A percentile compares a stretch with the other conserved stretches of the same genome.
Evolutionary conservation across 2,329 filamentous ascomycete species (phyloP).

Genomic region (Diaporthe sp.): DNA sequence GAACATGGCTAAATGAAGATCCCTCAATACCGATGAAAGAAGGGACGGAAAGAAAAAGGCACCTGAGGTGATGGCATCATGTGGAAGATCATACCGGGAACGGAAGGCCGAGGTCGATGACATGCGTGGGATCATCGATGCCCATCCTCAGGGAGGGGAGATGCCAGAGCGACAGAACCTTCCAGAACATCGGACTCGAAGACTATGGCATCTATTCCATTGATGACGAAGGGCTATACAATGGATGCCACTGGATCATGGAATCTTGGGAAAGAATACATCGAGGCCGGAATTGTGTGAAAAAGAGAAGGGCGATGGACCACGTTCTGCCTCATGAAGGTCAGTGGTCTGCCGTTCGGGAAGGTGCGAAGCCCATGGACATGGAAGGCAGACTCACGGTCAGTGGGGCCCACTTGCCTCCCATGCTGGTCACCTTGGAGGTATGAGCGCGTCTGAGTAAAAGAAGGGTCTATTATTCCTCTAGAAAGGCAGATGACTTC

Average conservation of each 20-base stretch:
- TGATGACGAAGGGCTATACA: neutral
- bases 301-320: neutral
- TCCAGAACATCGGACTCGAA: neutral
- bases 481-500: neutral
- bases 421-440: neutral
- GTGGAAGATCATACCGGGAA: neutral
- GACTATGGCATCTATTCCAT: neutral
- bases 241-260: neutral
- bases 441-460: neutral
- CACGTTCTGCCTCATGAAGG: conserved; percentile 1
- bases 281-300: neutral
- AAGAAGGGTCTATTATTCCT: neutral
- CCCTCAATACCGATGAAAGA: conserved; percentile 24
- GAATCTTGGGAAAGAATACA: neutral
- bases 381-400: neutral
- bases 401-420: neutral
- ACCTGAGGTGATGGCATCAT: too few relatives aligned
- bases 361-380: neutral
- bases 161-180: conserved; percentile 2
- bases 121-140: neutral
- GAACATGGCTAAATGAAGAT: neutral
- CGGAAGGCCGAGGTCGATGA: neutral
- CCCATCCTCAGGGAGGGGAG: neutral
- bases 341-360: neutral
- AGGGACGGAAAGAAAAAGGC: conserved; percentile 16